phyloP scores from a whole-genome alignment of 768 basidiomycete species.

The Pulveroboletus sp. region DNA sequence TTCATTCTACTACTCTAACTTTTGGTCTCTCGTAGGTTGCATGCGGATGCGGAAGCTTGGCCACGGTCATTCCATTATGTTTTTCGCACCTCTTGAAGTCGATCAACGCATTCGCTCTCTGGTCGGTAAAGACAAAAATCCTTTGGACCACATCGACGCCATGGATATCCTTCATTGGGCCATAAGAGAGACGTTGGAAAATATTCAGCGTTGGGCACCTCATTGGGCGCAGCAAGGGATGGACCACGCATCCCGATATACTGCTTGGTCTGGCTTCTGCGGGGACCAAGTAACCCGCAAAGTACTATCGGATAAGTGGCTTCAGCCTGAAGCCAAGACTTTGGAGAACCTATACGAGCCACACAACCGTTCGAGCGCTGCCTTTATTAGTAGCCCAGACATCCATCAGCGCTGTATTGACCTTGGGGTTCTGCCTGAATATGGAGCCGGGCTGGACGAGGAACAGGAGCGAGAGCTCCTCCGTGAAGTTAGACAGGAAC shows the following conservation, averaged over 20 bases:
- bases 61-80: conserved; percentile 44
- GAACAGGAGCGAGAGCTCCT: not conserved
- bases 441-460: not conserved
- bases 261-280: conserved; percentile 17
- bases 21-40: conserved; percentile 37
- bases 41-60: conserved; percentile 56
- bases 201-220: conserved; percentile 36
- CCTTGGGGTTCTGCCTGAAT: not conserved
- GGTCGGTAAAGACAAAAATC: conserved; percentile 7
- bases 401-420: not conserved
- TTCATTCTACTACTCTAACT: not conserved
- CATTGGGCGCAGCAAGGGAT: conserved; percentile 45
- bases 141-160: conserved; percentile 6
- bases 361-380: conserved; percentile 3
- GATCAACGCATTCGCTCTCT: conserved; percentile 35
- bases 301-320: conserved; percentile 29
- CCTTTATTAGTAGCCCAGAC: conserved; percentile 11
- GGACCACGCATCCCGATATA: conserved; percentile 29
- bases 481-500: not conserved
- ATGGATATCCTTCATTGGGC: conserved; percentile 44
- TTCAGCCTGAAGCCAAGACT: conserved; percentile 37
- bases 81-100: conserved; percentile 47
- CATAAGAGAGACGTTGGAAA: conserved; percentile 40
- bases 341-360: conserved; percentile 35
- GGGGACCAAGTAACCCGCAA: not conserved